Base-by-base conservation (phyloP, 805 yeast genomes). In the Barnettozyma californica region DNA sequence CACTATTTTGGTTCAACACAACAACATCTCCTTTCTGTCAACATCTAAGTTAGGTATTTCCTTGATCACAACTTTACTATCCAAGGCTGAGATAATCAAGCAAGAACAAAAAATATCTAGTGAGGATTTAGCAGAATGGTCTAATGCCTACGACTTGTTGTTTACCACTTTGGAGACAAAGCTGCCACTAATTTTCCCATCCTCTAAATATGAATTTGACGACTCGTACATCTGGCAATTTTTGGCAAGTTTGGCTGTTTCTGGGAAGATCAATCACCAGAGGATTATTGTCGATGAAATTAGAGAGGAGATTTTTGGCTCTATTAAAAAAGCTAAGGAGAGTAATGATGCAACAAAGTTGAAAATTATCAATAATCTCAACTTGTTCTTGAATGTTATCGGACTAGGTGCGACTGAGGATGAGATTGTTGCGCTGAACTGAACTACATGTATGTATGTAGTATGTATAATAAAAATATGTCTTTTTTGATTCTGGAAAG, bases 331-430 rank as follows among this genome's bases (percentile, higher is more conserved):
- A 53, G 92, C 96, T 14, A 86, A 84, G 68, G 63, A 70, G 47
- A 62, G 62, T 38, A 63, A 64, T 33, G 58, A 59, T 13, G 52
- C 60, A 2, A 75, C 61, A 72, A 80, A 53, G 77, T 80, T 73
- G 57, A 80, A 74, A 69, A 76, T 84, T 61, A 76, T 87, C 62
- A 81, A 80, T 55, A 90, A 90, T 63, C 78, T 92, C 77, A 92
- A 92, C 66, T 71, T 92, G 77, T 91, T 90, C 71, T 77, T 92
- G 68, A 94, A 92, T 58, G 97, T 91, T 42, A 90, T 92, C 95
- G 99, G 99, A 8, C 77, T 92, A 55, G 88, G 87, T 51, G 96
- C 97, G 6, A 87, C 87, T 56, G 94, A 88, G 59, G 84, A 82
- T 48, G 97, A 88, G 65, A 91, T 91, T 62, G 79, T 84, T 38